Evolutionary conservation across 331 rosid genomes (phyloP).

Genomic region (Acacia pycnantha): DNA sequence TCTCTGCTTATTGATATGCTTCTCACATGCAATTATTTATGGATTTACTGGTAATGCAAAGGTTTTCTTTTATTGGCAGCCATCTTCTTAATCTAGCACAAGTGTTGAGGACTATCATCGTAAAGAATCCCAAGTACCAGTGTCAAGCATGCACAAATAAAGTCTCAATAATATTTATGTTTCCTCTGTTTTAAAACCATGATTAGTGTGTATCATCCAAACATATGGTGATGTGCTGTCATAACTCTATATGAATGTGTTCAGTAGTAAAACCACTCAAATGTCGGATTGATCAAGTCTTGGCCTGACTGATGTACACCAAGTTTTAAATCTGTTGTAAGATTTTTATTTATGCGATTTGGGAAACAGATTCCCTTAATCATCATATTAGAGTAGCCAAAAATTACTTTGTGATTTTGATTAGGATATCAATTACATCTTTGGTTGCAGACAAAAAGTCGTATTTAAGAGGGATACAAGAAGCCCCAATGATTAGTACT

Average conservation of each 20-base stretch:
- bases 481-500: not conserved
- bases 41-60: slow-evolving; percentile 3
- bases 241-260: not conserved
- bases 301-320: not conserved
- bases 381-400: not conserved
- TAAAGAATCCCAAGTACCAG: not conserved
- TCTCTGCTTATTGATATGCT: slow-evolving; percentile 27
- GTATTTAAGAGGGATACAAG: not conserved
- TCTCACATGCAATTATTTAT: not conserved
- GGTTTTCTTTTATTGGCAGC: not conserved
- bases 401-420: not conserved
- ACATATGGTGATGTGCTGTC: not conserved
- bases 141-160: not conserved
- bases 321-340: not conserved
- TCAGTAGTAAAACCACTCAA: not conserved
- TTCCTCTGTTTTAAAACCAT: not conserved
- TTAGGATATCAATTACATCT: not conserved
- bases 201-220: not conserved
- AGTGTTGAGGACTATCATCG: not conserved
- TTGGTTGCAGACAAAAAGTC: not conserved
- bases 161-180: not conserved
- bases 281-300: not conserved
- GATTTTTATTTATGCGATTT: not conserved
- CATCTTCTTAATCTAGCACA: not conserved
- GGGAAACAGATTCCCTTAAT: not conserved